phyloP scores from a whole-genome alignment of 108 stramenopile genomes.

The Nitzschia sp. region DNA sequence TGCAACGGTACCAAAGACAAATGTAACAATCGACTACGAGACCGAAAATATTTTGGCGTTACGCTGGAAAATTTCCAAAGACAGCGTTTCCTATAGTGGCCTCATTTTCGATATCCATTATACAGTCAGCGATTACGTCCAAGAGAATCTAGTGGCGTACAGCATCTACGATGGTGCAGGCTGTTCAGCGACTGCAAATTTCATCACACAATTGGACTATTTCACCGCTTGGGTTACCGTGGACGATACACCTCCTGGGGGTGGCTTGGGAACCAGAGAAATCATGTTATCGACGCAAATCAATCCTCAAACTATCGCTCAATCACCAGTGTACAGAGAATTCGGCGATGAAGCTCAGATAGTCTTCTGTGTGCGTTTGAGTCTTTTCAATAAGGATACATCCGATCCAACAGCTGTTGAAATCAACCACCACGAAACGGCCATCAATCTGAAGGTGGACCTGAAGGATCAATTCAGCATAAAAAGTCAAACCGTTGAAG shows the following conservation, averaged over 20 bases:
- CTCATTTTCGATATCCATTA: slow-evolving; percentile 13
- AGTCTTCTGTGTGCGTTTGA: slow-evolving; percentile 14
- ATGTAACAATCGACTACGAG: slow-evolving; percentile 6
- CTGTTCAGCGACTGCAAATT: slow-evolving; percentile 9
- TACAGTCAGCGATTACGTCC: slow-evolving; percentile 20
- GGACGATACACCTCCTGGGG: slow-evolving; percentile 17
- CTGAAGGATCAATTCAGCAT: slow-evolving; percentile 13
- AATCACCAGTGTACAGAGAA: slow-evolving; percentile 3
- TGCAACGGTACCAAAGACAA: too few species aligned
- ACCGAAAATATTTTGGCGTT: slow-evolving; percentile 7
- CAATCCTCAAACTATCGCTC: slow-evolving; percentile 2
- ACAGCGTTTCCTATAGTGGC: slow-evolving; percentile 7
- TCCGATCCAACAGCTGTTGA: slow-evolving; percentile 10
- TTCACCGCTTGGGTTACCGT: slow-evolving; percentile 16
- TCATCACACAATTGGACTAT: slow-evolving; percentile 9
- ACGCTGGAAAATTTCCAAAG: slow-evolving; percentile 16
- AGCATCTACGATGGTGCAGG: slow-evolving; percentile 5
- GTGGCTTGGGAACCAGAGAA: slow-evolving; percentile 1
- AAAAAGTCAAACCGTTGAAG: slow-evolving; percentile 13
- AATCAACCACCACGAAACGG: slow-evolving; percentile 11
- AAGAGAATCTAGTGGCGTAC: slow-evolving; percentile 5
- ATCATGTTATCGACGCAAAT: slow-evolving; percentile 10
- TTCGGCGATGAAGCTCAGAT: not conserved
- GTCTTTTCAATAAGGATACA: slow-evolving; percentile 6
- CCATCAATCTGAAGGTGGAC: slow-evolving; percentile 4